A percentile compares a stretch with the other conserved stretches of the same genome.
phyloP scores from a whole-genome alignment of 2,329 filamentous ascomycete genomes.

The Sporothrix inflata region DNA sequence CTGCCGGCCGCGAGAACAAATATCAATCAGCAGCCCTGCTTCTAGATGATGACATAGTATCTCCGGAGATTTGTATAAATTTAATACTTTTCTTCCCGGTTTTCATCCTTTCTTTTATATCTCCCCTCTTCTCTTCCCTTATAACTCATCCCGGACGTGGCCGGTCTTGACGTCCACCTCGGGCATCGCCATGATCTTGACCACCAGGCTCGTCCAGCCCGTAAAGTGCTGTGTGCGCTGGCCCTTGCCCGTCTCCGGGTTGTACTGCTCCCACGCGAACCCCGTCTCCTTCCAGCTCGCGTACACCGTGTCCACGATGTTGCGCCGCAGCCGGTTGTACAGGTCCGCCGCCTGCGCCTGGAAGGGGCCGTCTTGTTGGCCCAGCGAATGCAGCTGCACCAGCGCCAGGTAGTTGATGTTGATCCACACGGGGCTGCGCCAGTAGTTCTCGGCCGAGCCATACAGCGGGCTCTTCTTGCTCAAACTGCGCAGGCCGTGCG shows the following conservation, averaged over 20 bases:
- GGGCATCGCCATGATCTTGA: conserved; percentile 96
- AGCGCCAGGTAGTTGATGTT: conserved; percentile 93
- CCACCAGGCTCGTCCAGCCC: conserved; percentile 97
- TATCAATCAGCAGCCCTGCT: background rate
- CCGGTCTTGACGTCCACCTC: conserved; percentile 53
- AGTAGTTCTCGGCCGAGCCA: conserved; percentile 94
- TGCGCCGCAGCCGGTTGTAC: conserved; percentile 77
- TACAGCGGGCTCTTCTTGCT: conserved; percentile 83
- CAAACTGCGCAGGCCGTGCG: conserved; percentile 84
- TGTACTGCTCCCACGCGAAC: conserved; percentile 98
- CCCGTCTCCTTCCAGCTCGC: conserved; percentile 86
- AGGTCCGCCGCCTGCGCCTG: conserved; percentile 69
- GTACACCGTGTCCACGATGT: conserved; percentile 87
- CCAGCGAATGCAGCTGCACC: conserved; percentile 75
- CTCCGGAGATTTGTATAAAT: background rate
- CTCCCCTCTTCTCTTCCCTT: conserved; percentile 34
- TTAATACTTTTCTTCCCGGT: background rate
- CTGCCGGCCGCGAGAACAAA: background rate
- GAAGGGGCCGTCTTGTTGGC: conserved; percentile 68
- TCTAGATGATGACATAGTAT: too few species aligned
- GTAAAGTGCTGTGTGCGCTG: conserved; percentile 98
- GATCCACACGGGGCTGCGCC: conserved; percentile 92
- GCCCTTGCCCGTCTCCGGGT: conserved; percentile 88
- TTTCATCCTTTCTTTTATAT: background rate
- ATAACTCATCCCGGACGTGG: conserved; percentile 54